Evolutionary conservation across 352 stramenopile genomes (phyloP).

Genomic region (Phytophthora ramorum): DNA sequence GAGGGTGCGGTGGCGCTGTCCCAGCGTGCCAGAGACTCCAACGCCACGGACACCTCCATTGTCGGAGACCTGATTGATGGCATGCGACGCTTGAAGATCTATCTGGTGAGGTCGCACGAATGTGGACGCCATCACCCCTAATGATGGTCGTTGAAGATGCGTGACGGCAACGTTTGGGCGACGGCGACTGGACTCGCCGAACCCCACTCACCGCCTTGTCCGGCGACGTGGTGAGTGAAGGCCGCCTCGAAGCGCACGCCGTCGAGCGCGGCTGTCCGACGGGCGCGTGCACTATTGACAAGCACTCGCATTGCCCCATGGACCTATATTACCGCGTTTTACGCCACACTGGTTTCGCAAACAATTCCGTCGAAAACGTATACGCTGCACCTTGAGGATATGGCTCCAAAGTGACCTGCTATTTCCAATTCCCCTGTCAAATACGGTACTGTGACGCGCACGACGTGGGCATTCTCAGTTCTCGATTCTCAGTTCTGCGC

Average conservation of each 20-base stretch:
- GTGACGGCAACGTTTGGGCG: conserved; percentile 17
- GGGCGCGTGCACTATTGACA: background rate
- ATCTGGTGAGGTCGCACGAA: conserved; percentile 4
- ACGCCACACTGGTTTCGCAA: conserved; percentile 6
- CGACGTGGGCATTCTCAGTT: conserved; percentile 16
- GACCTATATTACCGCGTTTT: background rate
- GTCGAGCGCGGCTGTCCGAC: conserved; percentile 9
- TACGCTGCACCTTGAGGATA: background rate
- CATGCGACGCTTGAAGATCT: conserved; percentile 23
- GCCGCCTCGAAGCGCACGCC: conserved; percentile 1
- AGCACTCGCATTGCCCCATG: background rate
- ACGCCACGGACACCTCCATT: conserved; percentile 17
- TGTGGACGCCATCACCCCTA: background rate
- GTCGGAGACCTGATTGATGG: conserved; percentile 3
- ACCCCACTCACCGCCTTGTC: conserved; percentile 19
- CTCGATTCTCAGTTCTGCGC: conserved; percentile 29
- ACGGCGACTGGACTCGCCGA: conserved; percentile 11
- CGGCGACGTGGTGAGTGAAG: conserved; percentile 21
- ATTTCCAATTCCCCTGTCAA: background rate
- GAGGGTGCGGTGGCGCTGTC: conserved; percentile 3
- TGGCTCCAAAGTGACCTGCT: background rate
- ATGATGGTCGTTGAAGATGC: conserved; percentile 30
- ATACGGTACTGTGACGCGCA: conserved; percentile 21
- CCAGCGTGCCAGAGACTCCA: conserved; percentile 27
- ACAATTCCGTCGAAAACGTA: background rate